phyloP scores from a whole-genome alignment of 352 stramenopile genomes.

The Phytophthora aleatoria region DNA sequence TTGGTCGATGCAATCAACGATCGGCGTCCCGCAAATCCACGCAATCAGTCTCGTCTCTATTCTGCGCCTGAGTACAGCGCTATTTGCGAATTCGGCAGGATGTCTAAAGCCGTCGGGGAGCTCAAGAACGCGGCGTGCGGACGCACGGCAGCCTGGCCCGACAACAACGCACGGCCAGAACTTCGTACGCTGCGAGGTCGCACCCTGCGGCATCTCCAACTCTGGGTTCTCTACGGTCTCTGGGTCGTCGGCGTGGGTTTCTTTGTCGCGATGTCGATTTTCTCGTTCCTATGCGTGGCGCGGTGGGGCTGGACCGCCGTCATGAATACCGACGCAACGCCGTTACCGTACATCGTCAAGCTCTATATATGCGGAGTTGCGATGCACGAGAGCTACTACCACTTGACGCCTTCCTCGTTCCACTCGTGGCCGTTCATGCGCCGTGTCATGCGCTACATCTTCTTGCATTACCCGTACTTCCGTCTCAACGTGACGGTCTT shows the following conservation, averaged over 20 bases:
- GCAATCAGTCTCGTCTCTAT: conserved; percentile 12
- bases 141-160: conserved; percentile 15
- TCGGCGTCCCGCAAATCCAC: conserved; percentile 16
- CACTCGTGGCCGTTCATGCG: conserved; percentile 50
- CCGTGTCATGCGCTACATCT: conserved; percentile 37
- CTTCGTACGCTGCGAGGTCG: conserved; percentile 34
- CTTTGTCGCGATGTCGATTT: conserved; percentile 26
- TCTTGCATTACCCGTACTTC: conserved; percentile 64
- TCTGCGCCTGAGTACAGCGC: neutral
- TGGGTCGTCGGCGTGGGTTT: conserved; percentile 37
- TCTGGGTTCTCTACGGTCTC: conserved; percentile 38
- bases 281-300: conserved; percentile 14
- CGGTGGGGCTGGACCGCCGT: conserved; percentile 7
- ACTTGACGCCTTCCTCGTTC: conserved; percentile 20
- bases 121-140: conserved; percentile 24
- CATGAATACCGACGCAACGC: neutral
- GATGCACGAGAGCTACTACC: conserved; percentile 53
- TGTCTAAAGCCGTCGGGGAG: conserved; percentile 7
- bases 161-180: conserved; percentile 36
- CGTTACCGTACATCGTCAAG: conserved; percentile 17
- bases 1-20: conserved; percentile 12
- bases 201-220: conserved; percentile 32
- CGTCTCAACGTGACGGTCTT: conserved; percentile 49
- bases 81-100: conserved; percentile 13
- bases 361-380: conserved; percentile 36